Percentiles rank a stretch among this genome's conserved stretches.
These are phyloP conservation scores for Colletotrichum phormii DNA, from an alignment of 2,329 filamentous ascomycete genomes.

Conservation along the genomic window DNA sequence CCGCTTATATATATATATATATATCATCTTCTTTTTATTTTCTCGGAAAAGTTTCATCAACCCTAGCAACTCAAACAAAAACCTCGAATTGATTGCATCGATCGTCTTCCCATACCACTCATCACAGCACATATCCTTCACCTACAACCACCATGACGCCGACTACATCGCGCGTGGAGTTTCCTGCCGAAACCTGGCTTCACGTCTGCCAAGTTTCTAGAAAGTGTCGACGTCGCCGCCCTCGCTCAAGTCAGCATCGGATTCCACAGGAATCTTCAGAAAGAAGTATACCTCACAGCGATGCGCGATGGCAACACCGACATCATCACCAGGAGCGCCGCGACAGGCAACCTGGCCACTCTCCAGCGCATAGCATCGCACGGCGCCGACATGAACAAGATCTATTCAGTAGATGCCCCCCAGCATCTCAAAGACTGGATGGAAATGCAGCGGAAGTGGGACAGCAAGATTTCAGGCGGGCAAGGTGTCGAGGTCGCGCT, in stretches of 20 bases:
- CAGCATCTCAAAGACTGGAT: neutral
- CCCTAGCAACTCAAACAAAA: too few species aligned
- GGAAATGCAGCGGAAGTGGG: neutral
- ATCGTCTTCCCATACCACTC: neutral
- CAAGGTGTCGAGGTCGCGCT: neutral
- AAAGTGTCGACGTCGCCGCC: rapidly evolving
- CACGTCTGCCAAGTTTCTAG: neutral
- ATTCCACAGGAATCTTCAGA: neutral
- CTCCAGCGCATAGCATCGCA: neutral
- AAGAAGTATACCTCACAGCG: neutral
- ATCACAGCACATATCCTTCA: neutral
- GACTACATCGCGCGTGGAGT: too few species aligned
- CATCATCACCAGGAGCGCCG: neutral
- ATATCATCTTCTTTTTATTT: too few species aligned
- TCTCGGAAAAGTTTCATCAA: too few species aligned
- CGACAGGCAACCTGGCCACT: neutral
- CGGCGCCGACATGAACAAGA: neutral
- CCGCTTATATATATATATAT: neutral
- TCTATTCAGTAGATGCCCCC: neutral
- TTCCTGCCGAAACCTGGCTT: neutral
- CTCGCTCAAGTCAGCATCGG: neutral
- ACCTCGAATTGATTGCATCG: neutral
- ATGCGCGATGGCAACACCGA: neutral
- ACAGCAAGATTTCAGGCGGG: neutral
- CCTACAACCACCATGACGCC: too few species aligned